Conservation (phyloP, 805 yeast species). For the Starmera quercuum region DNA sequence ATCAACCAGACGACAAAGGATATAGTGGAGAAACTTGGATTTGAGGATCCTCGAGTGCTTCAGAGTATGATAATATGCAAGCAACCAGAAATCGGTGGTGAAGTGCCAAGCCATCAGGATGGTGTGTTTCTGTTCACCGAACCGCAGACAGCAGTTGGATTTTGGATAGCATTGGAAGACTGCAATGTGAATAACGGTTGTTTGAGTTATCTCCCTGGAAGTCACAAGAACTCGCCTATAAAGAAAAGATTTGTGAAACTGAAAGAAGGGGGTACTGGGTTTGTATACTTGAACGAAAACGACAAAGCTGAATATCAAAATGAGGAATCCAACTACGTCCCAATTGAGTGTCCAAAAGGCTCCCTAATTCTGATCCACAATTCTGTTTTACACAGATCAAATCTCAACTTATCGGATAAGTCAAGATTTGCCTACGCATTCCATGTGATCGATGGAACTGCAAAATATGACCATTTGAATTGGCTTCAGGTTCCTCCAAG, state of each 20-base stretch:
- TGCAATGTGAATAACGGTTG: slow-evolving; percentile 66
- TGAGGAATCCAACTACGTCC: slow-evolving; percentile 32
- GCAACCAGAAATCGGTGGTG: slow-evolving; percentile 66
- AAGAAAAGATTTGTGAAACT: slow-evolving; percentile 56
- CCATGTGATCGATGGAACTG: slow-evolving; percentile 65
- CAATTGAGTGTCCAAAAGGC: slow-evolving; percentile 63
- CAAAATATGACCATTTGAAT: slow-evolving; percentile 53
- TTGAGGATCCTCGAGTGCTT: slow-evolving; percentile 59
- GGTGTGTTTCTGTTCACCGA: slow-evolving; percentile 64
- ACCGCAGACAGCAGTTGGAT: slow-evolving; percentile 68
- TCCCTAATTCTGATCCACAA: slow-evolving; percentile 65
- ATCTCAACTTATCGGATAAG: slow-evolving; percentile 41
- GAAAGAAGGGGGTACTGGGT: slow-evolving; percentile 48
- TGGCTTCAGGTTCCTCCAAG: slow-evolving; percentile 75
- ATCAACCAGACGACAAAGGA: slow-evolving; percentile 39
- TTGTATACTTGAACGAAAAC: slow-evolving; percentile 28
- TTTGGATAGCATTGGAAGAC: slow-evolving; percentile 77
- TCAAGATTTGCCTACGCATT: slow-evolving; percentile 75
- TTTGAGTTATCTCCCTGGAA: slow-evolving; percentile 59
- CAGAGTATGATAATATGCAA: slow-evolving; percentile 78
- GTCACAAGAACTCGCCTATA: slow-evolving; percentile 52
- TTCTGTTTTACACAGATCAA: slow-evolving; percentile 65
- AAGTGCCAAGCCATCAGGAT: slow-evolving; percentile 75
- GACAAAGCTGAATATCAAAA: slow-evolving; percentile 18
- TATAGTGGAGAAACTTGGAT: slow-evolving; percentile 46